Evolutionary conservation across 495 filamentous ascomycete genomes (phyloP).

Genomic region (Elaphomyces granulatus): DNA sequence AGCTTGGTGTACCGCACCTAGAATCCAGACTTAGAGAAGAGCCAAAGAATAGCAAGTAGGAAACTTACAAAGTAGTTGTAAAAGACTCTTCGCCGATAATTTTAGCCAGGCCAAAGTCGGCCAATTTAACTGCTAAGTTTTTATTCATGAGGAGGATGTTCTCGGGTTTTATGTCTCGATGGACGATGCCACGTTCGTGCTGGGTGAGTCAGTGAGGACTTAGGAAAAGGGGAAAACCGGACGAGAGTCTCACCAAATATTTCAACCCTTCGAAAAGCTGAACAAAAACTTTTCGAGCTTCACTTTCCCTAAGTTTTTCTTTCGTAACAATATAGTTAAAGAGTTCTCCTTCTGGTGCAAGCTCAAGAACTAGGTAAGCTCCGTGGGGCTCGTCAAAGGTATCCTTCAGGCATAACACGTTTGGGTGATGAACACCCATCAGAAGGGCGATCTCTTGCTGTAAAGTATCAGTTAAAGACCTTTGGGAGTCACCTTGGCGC

Average conservation of each 20-base stretch:
- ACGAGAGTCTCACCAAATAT: slow-evolving; percentile 56
- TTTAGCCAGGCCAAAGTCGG: slow-evolving; percentile 95
- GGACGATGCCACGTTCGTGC: slow-evolving; percentile 96
- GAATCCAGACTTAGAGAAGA: slow-evolving; percentile 6
- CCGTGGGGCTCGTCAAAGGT: slow-evolving; percentile 85
- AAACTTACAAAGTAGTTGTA: slow-evolving; percentile 71
- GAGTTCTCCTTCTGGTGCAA: slow-evolving; percentile 83
- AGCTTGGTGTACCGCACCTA: slow-evolving; percentile 85
- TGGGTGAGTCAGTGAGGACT: slow-evolving; percentile 31
- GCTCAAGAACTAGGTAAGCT: slow-evolving; percentile 83
- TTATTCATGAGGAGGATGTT: slow-evolving; percentile 87
- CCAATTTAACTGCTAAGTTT: slow-evolving; percentile 75
- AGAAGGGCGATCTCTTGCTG: slow-evolving; percentile 94
- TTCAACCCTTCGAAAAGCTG: slow-evolving; percentile 91
- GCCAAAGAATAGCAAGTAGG: neutral
- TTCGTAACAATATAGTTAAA: slow-evolving; percentile 91
- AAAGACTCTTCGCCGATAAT: slow-evolving; percentile 98
- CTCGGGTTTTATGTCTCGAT: slow-evolving; percentile 97
- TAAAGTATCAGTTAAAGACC: slow-evolving; percentile 65
- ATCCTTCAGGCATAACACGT: slow-evolving; percentile 85
- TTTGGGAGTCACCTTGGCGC: slow-evolving; percentile 59
- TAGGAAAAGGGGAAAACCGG: neutral
- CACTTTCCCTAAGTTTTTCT: slow-evolving; percentile 68
- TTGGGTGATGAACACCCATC: slow-evolving; percentile 94
- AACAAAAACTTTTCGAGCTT: slow-evolving; percentile 72